Conservation (phyloP, 805 yeast genomes). For the Yueomyces sp. region DNA sequence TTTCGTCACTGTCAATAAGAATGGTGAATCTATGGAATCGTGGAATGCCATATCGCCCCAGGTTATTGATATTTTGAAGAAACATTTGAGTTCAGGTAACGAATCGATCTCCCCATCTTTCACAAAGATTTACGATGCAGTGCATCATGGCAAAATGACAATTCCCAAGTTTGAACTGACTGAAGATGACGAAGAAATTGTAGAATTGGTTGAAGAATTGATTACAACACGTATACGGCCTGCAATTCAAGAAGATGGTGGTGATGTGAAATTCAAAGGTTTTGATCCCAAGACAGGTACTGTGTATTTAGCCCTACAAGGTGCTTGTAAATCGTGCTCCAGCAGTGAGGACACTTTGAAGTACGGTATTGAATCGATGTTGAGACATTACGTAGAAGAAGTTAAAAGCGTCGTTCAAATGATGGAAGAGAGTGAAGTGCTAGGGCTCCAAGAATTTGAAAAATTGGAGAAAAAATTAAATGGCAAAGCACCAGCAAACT, state of each 20-base stretch:
- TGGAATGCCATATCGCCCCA: slow-evolving; percentile 67
- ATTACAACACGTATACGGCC: slow-evolving; percentile 93
- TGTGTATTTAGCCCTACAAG: slow-evolving; percentile 78
- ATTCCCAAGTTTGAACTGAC: slow-evolving; percentile 20
- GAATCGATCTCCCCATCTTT: slow-evolving; percentile 16
- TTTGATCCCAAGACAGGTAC: slow-evolving; percentile 78
- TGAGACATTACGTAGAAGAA: slow-evolving; percentile 92
- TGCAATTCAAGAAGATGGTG: slow-evolving; percentile 97
- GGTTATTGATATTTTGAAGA: slow-evolving; percentile 28
- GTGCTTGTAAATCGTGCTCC: slow-evolving; percentile 93
- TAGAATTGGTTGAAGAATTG: slow-evolving; percentile 80
- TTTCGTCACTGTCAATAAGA: slow-evolving; percentile 60
- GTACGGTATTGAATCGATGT: slow-evolving; percentile 95
- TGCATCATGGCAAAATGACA: slow-evolving; percentile 22
- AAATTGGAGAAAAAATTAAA: slow-evolving; percentile 48
- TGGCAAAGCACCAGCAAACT: neutral
- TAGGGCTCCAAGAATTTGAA: slow-evolving; percentile 73
- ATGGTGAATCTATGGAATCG: slow-evolving; percentile 33
- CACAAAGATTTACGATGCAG: slow-evolving; percentile 20
- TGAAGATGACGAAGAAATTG: slow-evolving; percentile 69
- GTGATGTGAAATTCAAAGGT: slow-evolving; percentile 82
- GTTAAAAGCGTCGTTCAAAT: slow-evolving; percentile 80
- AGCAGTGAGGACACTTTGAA: slow-evolving; percentile 84
- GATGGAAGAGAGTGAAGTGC: slow-evolving; percentile 62
- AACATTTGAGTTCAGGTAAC: slow-evolving; percentile 19